phyloP scores from a whole-genome alignment of 2,329 filamentous ascomycete genomes.

The Lasiodiplodia citricola region DNA sequence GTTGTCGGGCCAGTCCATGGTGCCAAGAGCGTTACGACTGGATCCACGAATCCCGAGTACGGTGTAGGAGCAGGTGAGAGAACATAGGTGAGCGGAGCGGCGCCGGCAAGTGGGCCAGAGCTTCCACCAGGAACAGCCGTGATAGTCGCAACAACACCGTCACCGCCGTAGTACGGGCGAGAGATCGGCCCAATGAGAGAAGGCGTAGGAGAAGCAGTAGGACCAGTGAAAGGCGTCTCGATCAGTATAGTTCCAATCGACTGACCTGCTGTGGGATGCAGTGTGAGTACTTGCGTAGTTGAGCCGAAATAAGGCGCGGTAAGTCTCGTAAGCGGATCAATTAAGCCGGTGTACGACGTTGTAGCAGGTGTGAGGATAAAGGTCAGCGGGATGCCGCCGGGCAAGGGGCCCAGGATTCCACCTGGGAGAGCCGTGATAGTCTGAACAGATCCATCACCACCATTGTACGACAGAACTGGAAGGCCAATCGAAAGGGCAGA shows the following conservation, averaged over 20 bases:
- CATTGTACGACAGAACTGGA: not conserved
- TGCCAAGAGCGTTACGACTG: not conserved
- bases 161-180: not conserved
- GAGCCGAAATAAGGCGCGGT: not conserved
- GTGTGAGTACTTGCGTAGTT: not conserved
- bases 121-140: not conserved
- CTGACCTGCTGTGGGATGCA: not conserved
- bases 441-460: constrained; percentile 33
- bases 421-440: constrained; percentile 38
- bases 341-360: not conserved
- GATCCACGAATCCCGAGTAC: not conserved
- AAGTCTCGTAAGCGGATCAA: not conserved
- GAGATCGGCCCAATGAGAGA: not conserved
- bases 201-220: not conserved
- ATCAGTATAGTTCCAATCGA: not conserved
- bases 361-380: not conserved
- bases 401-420: constrained; percentile 15
- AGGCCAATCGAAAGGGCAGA: not conserved
- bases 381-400: constrained; percentile 31
- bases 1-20: not conserved
- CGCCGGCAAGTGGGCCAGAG: not conserved
- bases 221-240: not conserved
- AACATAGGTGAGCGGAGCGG: not conserved
- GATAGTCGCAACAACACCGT: too few relatives aligned
- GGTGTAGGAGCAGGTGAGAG: not conserved